A percentile compares a stretch with the other conserved stretches of the same genome.
These are phyloP conservation scores for Dactylonectria macrodidyma DNA, from an alignment of 2,329 filamentous ascomycete species.

Conservation along the genomic window DNA sequence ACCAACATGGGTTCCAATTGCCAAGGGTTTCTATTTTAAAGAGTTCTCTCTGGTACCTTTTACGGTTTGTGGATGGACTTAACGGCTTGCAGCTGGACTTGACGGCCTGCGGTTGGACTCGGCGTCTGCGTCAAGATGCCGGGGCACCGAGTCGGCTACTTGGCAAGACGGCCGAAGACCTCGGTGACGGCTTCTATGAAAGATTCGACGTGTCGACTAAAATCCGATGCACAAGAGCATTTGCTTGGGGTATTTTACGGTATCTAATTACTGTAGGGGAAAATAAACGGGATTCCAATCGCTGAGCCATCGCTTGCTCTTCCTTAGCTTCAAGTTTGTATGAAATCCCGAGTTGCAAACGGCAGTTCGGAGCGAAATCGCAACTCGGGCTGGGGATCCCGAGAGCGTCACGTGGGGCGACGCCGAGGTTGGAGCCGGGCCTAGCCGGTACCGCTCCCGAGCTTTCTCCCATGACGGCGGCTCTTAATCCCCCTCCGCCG, in stretches of 20 bases:
- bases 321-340: constrained; percentile 20
- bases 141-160: constrained; percentile 30
- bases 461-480: constrained; percentile 48
- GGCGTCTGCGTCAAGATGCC: constrained; percentile 24
- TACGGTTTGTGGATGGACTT: background rate
- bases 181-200: background rate
- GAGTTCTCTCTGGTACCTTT: background rate
- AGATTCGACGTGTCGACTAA: background rate
- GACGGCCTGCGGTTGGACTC: constrained; percentile 10
- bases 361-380: constrained; percentile 39
- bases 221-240: background rate
- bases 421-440: constrained; percentile 61
- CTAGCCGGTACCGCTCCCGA: constrained; percentile 57
- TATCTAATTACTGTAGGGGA: background rate
- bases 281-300: constrained; percentile 11
- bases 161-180: background rate
- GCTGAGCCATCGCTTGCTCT: constrained; percentile 23
- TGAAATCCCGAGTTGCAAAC: constrained; percentile 16
- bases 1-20: constrained; percentile 25
- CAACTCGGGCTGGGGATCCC: constrained; percentile 31
- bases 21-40: background rate
- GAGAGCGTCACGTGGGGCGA: constrained; percentile 53
- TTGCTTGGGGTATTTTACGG: background rate
- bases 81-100: too few relatives aligned
- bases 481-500: constrained; percentile 37